Conservation (phyloP, 495 filamentous ascomycete species). For the Hyaloscypha hepaticicola region DNA sequence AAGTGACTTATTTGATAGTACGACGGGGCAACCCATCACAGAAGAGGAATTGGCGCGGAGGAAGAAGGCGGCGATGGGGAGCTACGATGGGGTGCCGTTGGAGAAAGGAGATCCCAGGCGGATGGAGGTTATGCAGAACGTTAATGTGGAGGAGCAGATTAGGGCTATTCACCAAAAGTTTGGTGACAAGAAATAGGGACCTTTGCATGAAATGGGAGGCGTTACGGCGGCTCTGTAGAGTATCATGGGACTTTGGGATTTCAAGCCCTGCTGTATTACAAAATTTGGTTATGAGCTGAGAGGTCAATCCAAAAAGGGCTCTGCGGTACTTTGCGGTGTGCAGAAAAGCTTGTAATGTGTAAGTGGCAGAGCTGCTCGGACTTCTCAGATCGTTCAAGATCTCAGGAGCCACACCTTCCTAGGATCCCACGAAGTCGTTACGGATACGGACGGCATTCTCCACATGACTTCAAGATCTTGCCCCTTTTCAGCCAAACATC, state of each 20-base stretch:
- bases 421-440: no score
- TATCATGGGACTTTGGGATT: background rate
- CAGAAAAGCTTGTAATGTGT: no score
- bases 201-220: background rate
- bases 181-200: conserved; percentile 32
- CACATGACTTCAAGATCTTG: background rate
- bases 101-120: conserved; percentile 49
- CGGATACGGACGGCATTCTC: background rate
- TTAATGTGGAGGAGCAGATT: conserved; percentile 74
- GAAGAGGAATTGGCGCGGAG: conserved; percentile 75
- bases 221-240: background rate
- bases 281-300: background rate
- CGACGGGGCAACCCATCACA: conserved; percentile 61
- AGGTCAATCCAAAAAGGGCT: no score
- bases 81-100: conserved; percentile 64
- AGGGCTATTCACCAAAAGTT: conserved; percentile 66
- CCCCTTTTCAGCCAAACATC: background rate
- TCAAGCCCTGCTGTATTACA: background rate
- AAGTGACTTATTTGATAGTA: conserved; percentile 84
- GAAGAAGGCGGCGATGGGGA: conserved; percentile 63
- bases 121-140: conserved; percentile 56
- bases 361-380: no score
- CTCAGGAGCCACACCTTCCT: no score
- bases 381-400: no score
- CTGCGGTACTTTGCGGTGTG: no score